A percentile compares a stretch with the other conserved stretches of the same genome.
Conservation (phyloP, 108 stramenopile species). For the Chaetoceros muelleri region DNA sequence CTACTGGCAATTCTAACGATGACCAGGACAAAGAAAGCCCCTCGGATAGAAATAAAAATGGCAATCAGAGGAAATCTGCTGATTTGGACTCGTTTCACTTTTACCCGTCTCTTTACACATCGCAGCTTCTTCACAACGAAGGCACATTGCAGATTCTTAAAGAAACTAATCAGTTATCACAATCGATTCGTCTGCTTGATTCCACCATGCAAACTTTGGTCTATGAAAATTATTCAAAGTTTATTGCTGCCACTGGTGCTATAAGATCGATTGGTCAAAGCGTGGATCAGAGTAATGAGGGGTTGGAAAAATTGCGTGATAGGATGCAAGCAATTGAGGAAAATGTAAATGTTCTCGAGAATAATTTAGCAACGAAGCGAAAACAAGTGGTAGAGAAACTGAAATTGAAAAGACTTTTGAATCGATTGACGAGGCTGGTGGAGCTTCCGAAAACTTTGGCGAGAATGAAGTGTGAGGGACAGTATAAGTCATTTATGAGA, state of each 20-base stretch:
- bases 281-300: conserved; percentile 38
- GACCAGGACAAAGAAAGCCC: conserved; percentile 15
- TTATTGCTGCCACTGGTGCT: conserved; percentile 97
- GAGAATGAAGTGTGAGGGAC: conserved; percentile 27
- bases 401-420: conserved; percentile 59
- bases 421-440: conserved; percentile 62
- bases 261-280: conserved; percentile 74
- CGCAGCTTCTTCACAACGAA: conserved; percentile 36
- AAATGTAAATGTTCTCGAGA: conserved; percentile 30
- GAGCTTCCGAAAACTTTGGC: conserved; percentile 62
- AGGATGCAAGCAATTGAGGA: conserved; percentile 34
- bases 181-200: conserved; percentile 80
- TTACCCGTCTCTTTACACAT: conserved; percentile 42
- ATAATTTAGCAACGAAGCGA: conserved; percentile 32
- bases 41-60: neutral
- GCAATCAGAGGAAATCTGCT: conserved; percentile 1
- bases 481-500: conserved; percentile 56
- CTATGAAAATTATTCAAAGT: conserved; percentile 99
- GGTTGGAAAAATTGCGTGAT: conserved; percentile 28
- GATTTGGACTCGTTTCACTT: conserved; percentile 74
- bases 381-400: conserved; percentile 79
- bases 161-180: conserved; percentile 52
- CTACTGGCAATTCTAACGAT: conserved; percentile 2
- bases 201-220: conserved; percentile 97
- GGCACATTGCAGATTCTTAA: conserved; percentile 51